Evolutionary conservation across 768 basidiomycete species (phyloP).

Genomic region (Lyophyllum semitale): DNA sequence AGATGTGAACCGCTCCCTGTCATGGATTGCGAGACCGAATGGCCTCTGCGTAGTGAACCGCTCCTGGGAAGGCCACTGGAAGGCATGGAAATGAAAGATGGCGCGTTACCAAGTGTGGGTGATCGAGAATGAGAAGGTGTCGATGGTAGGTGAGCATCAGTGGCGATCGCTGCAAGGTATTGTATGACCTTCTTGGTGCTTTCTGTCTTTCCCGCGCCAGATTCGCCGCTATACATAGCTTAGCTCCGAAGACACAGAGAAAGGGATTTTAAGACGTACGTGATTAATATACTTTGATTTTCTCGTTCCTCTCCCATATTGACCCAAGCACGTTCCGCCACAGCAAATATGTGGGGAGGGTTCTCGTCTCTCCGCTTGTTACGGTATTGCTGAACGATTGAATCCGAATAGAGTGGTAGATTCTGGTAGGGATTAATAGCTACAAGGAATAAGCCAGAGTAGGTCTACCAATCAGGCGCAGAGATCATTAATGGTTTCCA

Average conservation of each 20-base stretch:
- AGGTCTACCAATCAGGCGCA: constrained; percentile 57
- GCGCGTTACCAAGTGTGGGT: constrained; percentile 53
- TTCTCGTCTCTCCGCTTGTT: constrained; percentile 88
- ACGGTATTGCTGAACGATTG: constrained; percentile 89
- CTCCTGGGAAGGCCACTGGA: constrained; percentile 70
- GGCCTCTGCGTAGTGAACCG: constrained; percentile 60
- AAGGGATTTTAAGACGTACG: constrained; percentile 54
- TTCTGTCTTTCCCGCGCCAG: constrained; percentile 98
- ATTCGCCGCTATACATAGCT: constrained; percentile 75
- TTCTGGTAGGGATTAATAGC: constrained; percentile 97
- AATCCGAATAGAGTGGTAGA: constrained; percentile 87
- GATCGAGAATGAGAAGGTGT: constrained; percentile 67
- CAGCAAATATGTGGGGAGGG: constrained; percentile 95
- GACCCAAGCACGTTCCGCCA: constrained; percentile 96
- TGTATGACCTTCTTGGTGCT: constrained; percentile 99
- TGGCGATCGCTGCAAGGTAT: constrained; percentile 96
- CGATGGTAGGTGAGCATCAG: constrained; percentile 64
- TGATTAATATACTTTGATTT: constrained; percentile 97
- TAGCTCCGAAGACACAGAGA: constrained; percentile 7
- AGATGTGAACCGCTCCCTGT: constrained; percentile 45
- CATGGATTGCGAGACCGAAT: constrained; percentile 43
- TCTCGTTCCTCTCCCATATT: constrained; percentile 98
- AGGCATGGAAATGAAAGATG: constrained; percentile 58
- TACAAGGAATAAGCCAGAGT: constrained; percentile 95
- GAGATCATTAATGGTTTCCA: constrained; percentile 4